These are phyloP conservation scores for Microthyrium microscopicum DNA, from an alignment of 2,329 filamentous ascomycete genomes.

Conservation along the genomic window DNA sequence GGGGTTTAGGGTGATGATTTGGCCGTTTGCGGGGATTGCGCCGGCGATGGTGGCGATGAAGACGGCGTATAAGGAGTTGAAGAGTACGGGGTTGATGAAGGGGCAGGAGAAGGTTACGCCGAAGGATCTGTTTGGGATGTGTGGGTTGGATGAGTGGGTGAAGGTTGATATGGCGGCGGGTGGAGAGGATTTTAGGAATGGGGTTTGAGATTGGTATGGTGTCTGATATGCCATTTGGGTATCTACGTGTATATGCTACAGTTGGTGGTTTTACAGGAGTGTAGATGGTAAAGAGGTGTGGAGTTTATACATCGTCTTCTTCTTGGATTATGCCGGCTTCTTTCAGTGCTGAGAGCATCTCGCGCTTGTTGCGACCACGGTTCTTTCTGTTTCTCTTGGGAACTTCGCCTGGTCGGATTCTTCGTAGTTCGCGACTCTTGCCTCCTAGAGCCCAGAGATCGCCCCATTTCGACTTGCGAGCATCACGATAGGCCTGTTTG, in stretches of 20 bases:
- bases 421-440: conserved; percentile 57
- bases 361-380: too few species aligned
- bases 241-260: too few species aligned
- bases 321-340: too few species aligned
- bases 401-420: conserved; percentile 20
- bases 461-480: conserved; percentile 78
- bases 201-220: conserved; percentile 5
- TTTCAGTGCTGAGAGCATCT: too few species aligned
- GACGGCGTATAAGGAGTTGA: not conserved
- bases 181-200: conserved; percentile 15
- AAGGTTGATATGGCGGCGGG: conserved; percentile 32
- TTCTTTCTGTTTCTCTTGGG: too few species aligned
- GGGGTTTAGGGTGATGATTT: conserved; percentile 44
- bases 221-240: too few species aligned
- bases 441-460: conserved; percentile 92
- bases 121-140: conserved; percentile 33
- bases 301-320: too few species aligned
- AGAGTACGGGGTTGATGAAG: conserved; percentile 17
- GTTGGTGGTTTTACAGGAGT: too few species aligned
- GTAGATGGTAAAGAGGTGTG: too few species aligned
- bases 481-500: conserved; percentile 74
- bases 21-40: conserved; percentile 33
- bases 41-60: conserved; percentile 29
- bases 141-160: conserved; percentile 34
- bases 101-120: conserved; percentile 23